Evolutionary conservation across 352 stramenopile species (phyloP).

Genomic region (Globisporangium nodosum): DNA sequence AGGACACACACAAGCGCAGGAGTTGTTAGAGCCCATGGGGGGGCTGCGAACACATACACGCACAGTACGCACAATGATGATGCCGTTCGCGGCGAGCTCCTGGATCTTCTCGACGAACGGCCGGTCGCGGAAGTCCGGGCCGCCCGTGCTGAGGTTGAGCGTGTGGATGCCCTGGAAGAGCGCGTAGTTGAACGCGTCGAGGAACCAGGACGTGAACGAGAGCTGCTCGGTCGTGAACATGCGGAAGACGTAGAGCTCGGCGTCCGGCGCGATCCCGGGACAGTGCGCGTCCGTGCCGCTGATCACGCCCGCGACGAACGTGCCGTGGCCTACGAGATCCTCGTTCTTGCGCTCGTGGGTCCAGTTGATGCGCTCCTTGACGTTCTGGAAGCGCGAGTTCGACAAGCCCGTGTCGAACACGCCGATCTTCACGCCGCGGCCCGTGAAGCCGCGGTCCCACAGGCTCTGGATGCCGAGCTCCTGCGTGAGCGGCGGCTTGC

Average conservation of each 20-base stretch:
- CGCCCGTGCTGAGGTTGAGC: constrained; percentile 85
- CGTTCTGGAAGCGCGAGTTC: constrained; percentile 40
- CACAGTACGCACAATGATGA: constrained; percentile 56
- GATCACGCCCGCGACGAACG: constrained; percentile 79
- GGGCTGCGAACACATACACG: no score
- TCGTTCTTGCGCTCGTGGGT: constrained; percentile 76
- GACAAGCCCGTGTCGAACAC: constrained; percentile 86
- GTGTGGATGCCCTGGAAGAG: constrained; percentile 70
- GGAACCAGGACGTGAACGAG: constrained; percentile 88
- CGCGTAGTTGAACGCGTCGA: constrained; percentile 89
- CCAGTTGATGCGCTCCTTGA: constrained; percentile 83
- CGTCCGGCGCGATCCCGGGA: constrained; percentile 71
- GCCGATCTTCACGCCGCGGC: constrained; percentile 71
- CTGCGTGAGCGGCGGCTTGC: constrained; percentile 37
- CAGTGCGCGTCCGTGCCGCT: constrained; percentile 50
- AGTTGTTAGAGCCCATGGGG: not conserved
- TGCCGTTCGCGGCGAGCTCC: constrained; percentile 67
- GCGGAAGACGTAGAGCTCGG: constrained; percentile 73
- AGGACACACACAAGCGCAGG: not conserved
- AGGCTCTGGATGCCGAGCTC: constrained; percentile 46
- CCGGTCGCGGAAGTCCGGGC: constrained; percentile 77
- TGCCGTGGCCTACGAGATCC: constrained; percentile 78
- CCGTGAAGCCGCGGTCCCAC: constrained; percentile 58
- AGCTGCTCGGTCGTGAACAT: constrained; percentile 85
- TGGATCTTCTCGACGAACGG: constrained; percentile 89